Percentiles rank a stretch among this genome's conserved stretches.
Evolutionary conservation across 768 basidiomycete species (phyloP).

Genomic region (Naganishia vishniacii): DNA sequence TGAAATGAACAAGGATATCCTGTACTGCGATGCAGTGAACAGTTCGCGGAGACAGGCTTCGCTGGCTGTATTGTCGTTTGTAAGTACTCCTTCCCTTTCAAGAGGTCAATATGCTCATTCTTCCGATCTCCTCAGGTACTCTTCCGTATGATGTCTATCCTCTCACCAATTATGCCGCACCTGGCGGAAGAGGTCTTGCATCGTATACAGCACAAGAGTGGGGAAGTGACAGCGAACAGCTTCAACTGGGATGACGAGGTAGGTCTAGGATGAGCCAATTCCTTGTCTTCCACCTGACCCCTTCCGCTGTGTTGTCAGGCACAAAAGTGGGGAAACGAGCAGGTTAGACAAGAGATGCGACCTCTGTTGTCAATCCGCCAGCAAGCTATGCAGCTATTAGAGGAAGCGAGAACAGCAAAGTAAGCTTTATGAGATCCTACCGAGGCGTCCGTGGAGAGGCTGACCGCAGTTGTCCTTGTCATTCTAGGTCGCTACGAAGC

Average conservation of each 20-base stretch:
- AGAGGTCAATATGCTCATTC: background rate
- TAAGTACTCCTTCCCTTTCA: constrained; percentile 41
- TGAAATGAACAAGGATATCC: constrained; percentile 78
- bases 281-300: background rate
- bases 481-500: constrained; percentile 1
- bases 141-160: constrained; percentile 60
- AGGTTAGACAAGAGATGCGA: constrained; percentile 61
- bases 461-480: background rate
- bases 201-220: constrained; percentile 33
- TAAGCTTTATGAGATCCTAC: constrained; percentile 41
- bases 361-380: constrained; percentile 60
- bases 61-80: constrained; percentile 67
- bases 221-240: constrained; percentile 35
- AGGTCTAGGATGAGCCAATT: constrained; percentile 36
- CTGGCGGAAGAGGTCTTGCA: constrained; percentile 78
- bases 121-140: constrained; percentile 55
- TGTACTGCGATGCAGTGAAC: constrained; percentile 65
- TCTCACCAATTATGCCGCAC: constrained; percentile 84
- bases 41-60: constrained; percentile 60
- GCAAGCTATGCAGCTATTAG: constrained; percentile 63
- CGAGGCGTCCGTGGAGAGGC: too few species aligned
- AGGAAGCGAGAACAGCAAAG: constrained; percentile 72
- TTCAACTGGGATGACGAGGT: constrained; percentile 74
- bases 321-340: constrained; percentile 59
- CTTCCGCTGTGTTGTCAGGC: constrained; percentile 50